A percentile compares a stretch with the other conserved stretches of the same genome.
Evolutionary conservation across 148 eudicot species (phyloP).

Genomic region (Vaccinium vitisidaea): DNA sequence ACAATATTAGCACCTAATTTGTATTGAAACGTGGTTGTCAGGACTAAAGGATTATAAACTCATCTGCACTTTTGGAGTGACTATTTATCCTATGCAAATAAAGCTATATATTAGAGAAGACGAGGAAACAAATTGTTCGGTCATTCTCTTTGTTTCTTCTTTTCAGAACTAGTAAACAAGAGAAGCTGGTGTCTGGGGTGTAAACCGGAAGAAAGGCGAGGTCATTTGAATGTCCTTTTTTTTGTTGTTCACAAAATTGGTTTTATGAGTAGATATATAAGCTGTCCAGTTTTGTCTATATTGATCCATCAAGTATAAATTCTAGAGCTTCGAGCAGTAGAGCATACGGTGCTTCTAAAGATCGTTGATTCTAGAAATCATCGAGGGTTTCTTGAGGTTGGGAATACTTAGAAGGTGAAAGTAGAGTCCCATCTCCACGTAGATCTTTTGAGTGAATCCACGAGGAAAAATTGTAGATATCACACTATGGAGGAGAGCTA

Average conservation of each 20-base stretch:
- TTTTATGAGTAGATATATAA: neutral
- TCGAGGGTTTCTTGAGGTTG: neutral
- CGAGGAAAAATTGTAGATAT: neutral
- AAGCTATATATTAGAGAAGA: neutral
- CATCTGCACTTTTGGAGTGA: neutral
- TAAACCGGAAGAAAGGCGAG: neutral
- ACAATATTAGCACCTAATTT: neutral
- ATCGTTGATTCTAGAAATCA: slow-evolving; percentile 1
- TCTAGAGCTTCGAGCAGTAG: neutral
- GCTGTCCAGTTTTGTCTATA: slow-evolving; percentile 5
- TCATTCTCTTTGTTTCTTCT: neutral
- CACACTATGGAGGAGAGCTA: neutral
- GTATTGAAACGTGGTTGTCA: neutral
- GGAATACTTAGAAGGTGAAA: neutral
- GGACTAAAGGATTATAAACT: neutral
- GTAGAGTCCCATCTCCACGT: neutral
- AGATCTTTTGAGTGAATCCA: neutral
- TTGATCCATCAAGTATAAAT: neutral
- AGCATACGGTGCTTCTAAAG: neutral
- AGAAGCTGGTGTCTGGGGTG: neutral
- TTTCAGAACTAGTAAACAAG: neutral
- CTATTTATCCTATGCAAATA: neutral
- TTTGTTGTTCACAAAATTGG: neutral
- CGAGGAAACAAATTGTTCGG: neutral
- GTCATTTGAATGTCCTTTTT: neutral